These are phyloP conservation scores for Rasamsonia emersonii DNA, from an alignment of 2,329 filamentous ascomycete species.

Conservation along the genomic window DNA sequence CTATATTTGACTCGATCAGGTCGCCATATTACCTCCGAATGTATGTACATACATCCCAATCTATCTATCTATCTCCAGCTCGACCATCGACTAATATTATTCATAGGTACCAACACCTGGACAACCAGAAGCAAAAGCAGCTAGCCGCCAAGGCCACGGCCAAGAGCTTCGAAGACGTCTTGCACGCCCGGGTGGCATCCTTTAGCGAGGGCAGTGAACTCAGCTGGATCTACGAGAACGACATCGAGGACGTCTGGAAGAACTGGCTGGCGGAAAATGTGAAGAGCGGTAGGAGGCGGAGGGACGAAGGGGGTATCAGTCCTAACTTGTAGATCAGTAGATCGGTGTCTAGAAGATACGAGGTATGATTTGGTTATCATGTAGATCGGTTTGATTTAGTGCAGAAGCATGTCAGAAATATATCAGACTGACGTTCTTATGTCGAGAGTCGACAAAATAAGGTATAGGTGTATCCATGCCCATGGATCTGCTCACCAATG, in stretches of 20 bases:
- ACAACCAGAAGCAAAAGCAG: conserved; percentile 8
- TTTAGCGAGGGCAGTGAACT: conserved; percentile 22
- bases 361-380: no score
- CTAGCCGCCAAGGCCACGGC: conserved; percentile 11
- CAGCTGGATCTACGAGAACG: conserved; percentile 32
- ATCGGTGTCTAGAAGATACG: no score
- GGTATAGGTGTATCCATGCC: no score
- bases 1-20: conserved; percentile 29
- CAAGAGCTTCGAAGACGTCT: conserved; percentile 17
- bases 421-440: no score
- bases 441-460: no score
- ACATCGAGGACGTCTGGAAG: conserved; percentile 31
- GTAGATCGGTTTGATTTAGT: no score
- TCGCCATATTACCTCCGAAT: conserved; percentile 33
- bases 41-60: conserved; percentile 12
- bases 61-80: background rate
- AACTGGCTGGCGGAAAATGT: conserved; percentile 8
- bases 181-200: conserved; percentile 19
- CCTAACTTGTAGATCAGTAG: no score
- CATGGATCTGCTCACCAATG: no score
- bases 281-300: no score
- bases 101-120: conserved; percentile 7
- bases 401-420: no score
- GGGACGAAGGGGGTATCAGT: no score
- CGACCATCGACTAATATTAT: background rate